These are phyloP conservation scores for Pythium volutum DNA, from an alignment of 352 stramenopile genomes.

Conservation along the genomic window DNA sequence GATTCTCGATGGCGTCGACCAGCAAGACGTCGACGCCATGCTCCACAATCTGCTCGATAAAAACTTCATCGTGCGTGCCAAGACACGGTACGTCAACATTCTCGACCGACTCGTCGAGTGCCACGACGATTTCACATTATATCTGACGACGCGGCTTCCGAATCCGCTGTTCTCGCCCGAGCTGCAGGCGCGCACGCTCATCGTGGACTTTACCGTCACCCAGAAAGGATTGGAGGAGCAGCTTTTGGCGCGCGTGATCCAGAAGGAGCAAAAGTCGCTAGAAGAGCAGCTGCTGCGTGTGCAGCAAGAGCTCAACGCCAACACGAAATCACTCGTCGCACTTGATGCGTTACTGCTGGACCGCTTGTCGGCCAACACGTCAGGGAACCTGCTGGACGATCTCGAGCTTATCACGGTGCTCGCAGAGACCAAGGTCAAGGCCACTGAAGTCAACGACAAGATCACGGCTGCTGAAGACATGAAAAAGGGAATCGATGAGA, in stretches of 20 bases:
- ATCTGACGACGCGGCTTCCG: constrained; percentile 58
- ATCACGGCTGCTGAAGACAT: constrained; percentile 85
- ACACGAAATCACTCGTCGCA: constrained; percentile 83
- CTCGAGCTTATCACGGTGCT: constrained; percentile 86
- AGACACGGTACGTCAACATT: constrained; percentile 65
- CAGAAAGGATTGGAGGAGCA: constrained; percentile 90
- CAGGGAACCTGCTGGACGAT: constrained; percentile 86
- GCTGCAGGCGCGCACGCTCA: constrained; percentile 56
- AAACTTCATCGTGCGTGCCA: constrained; percentile 54
- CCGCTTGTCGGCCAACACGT: constrained; percentile 74
- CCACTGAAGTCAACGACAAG: constrained; percentile 89
- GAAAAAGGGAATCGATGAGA: constrained; percentile 88
- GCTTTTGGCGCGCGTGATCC: constrained; percentile 88
- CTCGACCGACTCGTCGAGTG: constrained; percentile 68
- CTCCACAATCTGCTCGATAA: constrained; percentile 67
- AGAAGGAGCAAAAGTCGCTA: constrained; percentile 87
- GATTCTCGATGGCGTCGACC: constrained; percentile 75
- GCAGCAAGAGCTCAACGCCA: constrained; percentile 78
- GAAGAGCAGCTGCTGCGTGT: constrained; percentile 90
- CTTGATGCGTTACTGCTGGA: constrained; percentile 87
- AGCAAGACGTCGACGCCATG: constrained; percentile 51
- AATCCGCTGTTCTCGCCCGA: constrained; percentile 76
- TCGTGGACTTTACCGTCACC: constrained; percentile 92
- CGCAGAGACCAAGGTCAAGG: constrained; percentile 88
- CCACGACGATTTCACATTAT: constrained; percentile 62